Percentiles rank a stretch among this genome's conserved stretches.
Conservation (phyloP, 2,329 filamentous ascomycete species). For the Colletotrichum orbiculare region DNA sequence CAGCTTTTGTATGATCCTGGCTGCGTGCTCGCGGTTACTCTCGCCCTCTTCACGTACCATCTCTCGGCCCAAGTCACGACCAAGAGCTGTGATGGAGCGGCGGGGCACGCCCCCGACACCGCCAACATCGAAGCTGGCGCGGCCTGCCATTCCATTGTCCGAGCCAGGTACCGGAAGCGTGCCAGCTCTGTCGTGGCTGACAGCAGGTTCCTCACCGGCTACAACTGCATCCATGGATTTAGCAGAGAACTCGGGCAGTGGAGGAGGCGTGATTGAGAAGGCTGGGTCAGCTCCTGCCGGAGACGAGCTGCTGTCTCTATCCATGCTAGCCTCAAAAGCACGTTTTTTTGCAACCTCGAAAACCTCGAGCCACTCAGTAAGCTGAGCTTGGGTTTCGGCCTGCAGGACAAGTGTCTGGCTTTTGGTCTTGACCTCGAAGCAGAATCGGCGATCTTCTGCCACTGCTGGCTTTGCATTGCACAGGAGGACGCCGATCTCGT, state of each 20-base stretch:
- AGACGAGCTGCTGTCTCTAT: slow-evolving; percentile 58
- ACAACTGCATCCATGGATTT: slow-evolving; percentile 76
- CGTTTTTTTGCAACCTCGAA: slow-evolving; percentile 96
- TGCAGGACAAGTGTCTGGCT: slow-evolving; percentile 90
- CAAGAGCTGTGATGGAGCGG: slow-evolving; percentile 66
- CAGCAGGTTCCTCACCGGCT: slow-evolving; percentile 57
- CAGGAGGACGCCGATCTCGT: slow-evolving; percentile 93
- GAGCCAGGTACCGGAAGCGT: slow-evolving; percentile 74
- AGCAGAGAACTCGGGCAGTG: slow-evolving; percentile 90
- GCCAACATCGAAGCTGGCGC: slow-evolving; percentile 79
- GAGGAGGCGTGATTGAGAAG: slow-evolving; percentile 91
- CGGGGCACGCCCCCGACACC: slow-evolving; percentile 67
- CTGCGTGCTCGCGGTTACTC: slow-evolving; percentile 81
- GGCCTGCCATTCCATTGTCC: slow-evolving; percentile 64
- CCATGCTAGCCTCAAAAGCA: slow-evolving; percentile 80
- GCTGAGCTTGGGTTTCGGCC: slow-evolving; percentile 88
- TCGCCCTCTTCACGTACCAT: slow-evolving; percentile 74
- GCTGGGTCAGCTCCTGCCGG: slow-evolving; percentile 74
- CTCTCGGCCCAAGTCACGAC: slow-evolving; percentile 58
- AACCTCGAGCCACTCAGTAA: slow-evolving; percentile 94
- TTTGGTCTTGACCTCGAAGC: slow-evolving; percentile 98
- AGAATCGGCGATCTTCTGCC: slow-evolving; percentile 93
- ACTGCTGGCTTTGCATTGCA: slow-evolving; percentile 93
- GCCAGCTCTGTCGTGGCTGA: slow-evolving; percentile 66
- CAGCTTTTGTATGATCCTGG: slow-evolving; percentile 91